phyloP scores from a whole-genome alignment of 2,329 filamentous ascomycete genomes.

The Neophaeococcomyces aloes region DNA sequence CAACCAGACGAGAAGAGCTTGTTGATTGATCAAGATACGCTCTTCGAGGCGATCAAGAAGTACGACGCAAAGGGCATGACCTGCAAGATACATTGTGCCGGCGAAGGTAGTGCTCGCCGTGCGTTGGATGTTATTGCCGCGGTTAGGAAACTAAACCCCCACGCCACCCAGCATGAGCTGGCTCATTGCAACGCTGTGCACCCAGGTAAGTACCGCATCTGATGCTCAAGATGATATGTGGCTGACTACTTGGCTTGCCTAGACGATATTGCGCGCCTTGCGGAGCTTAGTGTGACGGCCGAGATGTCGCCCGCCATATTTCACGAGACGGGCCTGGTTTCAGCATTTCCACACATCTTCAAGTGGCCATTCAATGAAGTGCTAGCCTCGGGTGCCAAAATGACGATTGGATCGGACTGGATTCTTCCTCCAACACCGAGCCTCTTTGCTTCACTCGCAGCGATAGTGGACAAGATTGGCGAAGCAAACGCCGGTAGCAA shows the following conservation, averaged over 20 bases:
- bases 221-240: too few species aligned
- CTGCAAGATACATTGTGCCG: slow-evolving; percentile 28
- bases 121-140: slow-evolving; percentile 26
- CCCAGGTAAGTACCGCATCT: too few species aligned
- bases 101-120: slow-evolving; percentile 23
- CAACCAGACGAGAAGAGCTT: slow-evolving; percentile 21
- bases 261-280: slow-evolving; percentile 9
- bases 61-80: slow-evolving; percentile 27
- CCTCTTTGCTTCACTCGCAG: slow-evolving; percentile 10
- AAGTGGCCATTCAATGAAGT: slow-evolving; percentile 9
- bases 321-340: slow-evolving; percentile 6
- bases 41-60: slow-evolving; percentile 22
- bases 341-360: slow-evolving; percentile 6
- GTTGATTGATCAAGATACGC: slow-evolving; percentile 7
- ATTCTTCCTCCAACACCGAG: slow-evolving; percentile 10
- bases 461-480: slow-evolving; percentile 1
- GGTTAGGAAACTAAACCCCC: slow-evolving; percentile 21
- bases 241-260: too few species aligned
- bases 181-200: slow-evolving; percentile 12
- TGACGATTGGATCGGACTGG: slow-evolving; percentile 14
- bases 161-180: slow-evolving; percentile 26
- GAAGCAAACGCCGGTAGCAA: not conserved
- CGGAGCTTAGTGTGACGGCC: slow-evolving; percentile 9
- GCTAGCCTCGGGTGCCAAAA: slow-evolving; percentile 6
- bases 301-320: slow-evolving; percentile 13